Conservation (phyloP, 2,329 filamentous ascomycete genomes). For the Colletotrichum salicis region DNA sequence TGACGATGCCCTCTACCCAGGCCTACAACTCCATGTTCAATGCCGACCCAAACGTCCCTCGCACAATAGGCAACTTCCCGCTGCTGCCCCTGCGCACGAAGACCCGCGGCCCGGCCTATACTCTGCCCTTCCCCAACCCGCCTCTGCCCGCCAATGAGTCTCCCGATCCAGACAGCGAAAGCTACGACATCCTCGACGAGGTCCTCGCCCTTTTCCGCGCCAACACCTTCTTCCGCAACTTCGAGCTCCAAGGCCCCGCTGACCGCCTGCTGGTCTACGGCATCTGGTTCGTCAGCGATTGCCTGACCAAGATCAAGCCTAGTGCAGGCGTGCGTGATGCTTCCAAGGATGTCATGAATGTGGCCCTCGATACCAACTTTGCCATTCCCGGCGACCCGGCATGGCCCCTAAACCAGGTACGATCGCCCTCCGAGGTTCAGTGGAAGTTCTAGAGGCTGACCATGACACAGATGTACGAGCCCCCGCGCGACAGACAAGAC, state of each 20-base stretch:
- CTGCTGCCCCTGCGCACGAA: conserved; percentile 94
- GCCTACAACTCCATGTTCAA: conserved; percentile 99
- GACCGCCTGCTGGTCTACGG: conserved; percentile 96
- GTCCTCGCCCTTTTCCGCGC: conserved; percentile 92
- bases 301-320: conserved; percentile 86
- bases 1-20: conserved; percentile 56
- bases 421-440: conserved; percentile 38
- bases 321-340: conserved; percentile 69
- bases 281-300: conserved; percentile 93
- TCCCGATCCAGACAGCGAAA: conserved; percentile 86
- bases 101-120: conserved; percentile 93
- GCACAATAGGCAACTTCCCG: conserved; percentile 86
- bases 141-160: conserved; percentile 70
- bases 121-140: conserved; percentile 71
- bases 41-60: conserved; percentile 75
- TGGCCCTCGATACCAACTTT: conserved; percentile 93
- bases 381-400: conserved; percentile 91
- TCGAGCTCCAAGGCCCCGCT: conserved; percentile 96
- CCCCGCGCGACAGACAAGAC: conserved; percentile 86
- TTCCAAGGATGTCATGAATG: conserved; percentile 83
- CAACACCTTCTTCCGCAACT: conserved; percentile 99
- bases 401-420: conserved; percentile 90
- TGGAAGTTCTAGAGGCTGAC: background rate
- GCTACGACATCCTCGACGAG: conserved; percentile 97
- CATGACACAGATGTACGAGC: conserved; percentile 79